Percentiles rank a stretch among this genome's conserved stretches.
These are phyloP conservation scores for Rubia occidens DNA, from an alignment of 305 asterid genomes.

Conservation along the genomic window DNA sequence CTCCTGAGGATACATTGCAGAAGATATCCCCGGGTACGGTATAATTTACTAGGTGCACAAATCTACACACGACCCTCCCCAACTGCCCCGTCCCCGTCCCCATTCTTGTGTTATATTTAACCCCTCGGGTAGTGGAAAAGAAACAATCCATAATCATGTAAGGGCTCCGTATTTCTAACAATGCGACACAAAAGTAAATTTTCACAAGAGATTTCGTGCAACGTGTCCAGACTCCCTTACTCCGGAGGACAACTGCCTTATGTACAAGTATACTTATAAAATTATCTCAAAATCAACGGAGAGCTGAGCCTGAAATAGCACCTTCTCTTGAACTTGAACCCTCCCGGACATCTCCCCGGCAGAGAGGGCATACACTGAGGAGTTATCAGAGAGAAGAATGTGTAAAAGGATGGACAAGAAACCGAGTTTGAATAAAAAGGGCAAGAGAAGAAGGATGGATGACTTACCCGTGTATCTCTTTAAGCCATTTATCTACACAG, in stretches of 20 bases:
- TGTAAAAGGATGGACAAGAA: background rate
- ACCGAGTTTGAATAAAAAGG: background rate
- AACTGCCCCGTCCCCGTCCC: too few relatives aligned
- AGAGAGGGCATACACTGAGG: conserved; percentile 83
- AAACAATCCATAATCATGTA: background rate
- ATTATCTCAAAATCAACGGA: conserved; percentile 25
- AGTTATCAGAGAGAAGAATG: conserved; percentile 16
- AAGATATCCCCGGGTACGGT: too few relatives aligned
- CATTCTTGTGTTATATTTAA: background rate
- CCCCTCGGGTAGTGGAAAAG: background rate
- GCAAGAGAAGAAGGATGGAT: background rate
- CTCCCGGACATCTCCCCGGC: conserved; percentile 77
- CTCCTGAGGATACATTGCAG: too few relatives aligned
- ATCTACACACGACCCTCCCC: background rate
- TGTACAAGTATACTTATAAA: conserved; percentile 27
- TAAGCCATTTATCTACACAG: conserved; percentile 93
- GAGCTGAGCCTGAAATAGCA: conserved; percentile 31
- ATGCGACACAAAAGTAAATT: background rate
- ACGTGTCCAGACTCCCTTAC: background rate
- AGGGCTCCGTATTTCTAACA: background rate
- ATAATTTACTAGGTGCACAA: background rate
- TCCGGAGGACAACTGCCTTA: conserved; percentile 17
- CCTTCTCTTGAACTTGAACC: conserved; percentile 38
- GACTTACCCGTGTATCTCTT: conserved; percentile 78
- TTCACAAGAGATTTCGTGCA: conserved; percentile 6